phyloP scores from a whole-genome alignment of 805 yeast species.

The Myxozyma udenii region DNA sequence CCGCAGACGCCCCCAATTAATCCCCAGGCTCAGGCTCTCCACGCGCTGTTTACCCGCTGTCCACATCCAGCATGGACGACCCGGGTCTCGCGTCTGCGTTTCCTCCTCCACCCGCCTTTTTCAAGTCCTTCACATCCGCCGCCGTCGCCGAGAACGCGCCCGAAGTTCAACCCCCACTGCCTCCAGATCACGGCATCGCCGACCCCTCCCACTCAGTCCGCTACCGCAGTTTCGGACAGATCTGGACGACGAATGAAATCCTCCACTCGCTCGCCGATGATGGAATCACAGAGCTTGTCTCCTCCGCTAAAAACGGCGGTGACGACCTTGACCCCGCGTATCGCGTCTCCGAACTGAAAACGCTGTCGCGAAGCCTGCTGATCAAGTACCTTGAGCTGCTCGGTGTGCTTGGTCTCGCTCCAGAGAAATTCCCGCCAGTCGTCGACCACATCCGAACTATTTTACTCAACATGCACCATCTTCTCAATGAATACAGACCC shows the following conservation, averaged over 20 bases:
- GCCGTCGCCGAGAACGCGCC: constrained; percentile 30
- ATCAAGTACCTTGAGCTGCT: constrained; percentile 78
- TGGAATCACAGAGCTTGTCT: constrained; percentile 74
- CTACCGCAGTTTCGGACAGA: constrained; percentile 11
- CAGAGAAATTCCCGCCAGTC: constrained; percentile 58
- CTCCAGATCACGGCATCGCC: constrained; percentile 6
- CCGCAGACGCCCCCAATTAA: too few species aligned
- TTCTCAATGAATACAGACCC: constrained; percentile 87
- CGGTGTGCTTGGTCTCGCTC: constrained; percentile 72
- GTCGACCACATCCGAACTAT: constrained; percentile 77
- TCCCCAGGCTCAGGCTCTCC: too few species aligned
- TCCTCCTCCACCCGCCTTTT: constrained; percentile 90
- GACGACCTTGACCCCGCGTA: constrained; percentile 45
- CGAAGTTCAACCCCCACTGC: constrained; percentile 31
- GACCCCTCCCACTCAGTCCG: constrained; percentile 5
- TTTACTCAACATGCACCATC: constrained; percentile 84
- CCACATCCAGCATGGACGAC: constrained; percentile 11
- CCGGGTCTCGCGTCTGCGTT: constrained; percentile 62
- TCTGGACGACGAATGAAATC: constrained; percentile 50
- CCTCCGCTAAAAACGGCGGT: constrained; percentile 6
- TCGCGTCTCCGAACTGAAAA: constrained; percentile 72
- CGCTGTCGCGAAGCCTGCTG: constrained; percentile 71
- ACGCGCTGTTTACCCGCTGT: too few species aligned
- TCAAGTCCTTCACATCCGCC: constrained; percentile 31
- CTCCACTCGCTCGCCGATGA: constrained; percentile 71